Percentiles rank a stretch among this genome's conserved stretches.
Evolutionary conservation across 2,329 filamentous ascomycete species (phyloP).

Genomic region (Fusarium sp.): DNA sequence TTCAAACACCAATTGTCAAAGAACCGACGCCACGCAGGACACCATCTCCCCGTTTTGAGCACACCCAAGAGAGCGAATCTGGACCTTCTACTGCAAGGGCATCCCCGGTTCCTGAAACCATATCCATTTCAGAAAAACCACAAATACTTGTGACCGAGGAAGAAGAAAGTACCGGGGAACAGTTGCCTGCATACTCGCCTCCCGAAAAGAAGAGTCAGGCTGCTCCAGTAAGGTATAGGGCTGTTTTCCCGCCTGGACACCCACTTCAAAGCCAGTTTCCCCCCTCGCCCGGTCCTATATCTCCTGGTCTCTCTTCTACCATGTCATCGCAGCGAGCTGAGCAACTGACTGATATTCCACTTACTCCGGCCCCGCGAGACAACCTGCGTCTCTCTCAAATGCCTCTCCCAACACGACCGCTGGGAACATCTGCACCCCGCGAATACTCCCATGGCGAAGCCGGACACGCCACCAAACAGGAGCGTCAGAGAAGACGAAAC

Average conservation of each 20-base stretch:
- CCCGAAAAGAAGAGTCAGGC: conserved; percentile 51
- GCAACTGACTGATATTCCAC: conserved; percentile 67
- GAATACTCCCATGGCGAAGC: conserved; percentile 55
- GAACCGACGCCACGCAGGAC: conserved; percentile 51
- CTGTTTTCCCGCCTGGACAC: conserved; percentile 67
- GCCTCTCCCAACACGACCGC: conserved; percentile 55
- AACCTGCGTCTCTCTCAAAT: conserved; percentile 30
- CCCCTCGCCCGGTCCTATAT: conserved; percentile 69
- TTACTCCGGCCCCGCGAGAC: conserved; percentile 55
- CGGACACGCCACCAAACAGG: conserved; percentile 57
- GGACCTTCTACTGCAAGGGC: conserved; percentile 36
- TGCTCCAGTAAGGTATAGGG: conserved; percentile 60
- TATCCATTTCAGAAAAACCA: conserved; percentile 50
- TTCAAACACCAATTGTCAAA: conserved; percentile 50
- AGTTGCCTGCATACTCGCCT: conserved; percentile 68
- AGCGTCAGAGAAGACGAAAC: conserved; percentile 63
- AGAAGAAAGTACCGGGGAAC: conserved; percentile 46
- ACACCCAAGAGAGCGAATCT: conserved; percentile 12
- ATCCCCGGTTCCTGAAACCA: conserved; percentile 23
- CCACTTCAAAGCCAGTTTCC: conserved; percentile 59
- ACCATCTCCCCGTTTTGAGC: conserved; percentile 44
- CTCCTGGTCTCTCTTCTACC: conserved; percentile 69
- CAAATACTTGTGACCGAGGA: conserved; percentile 53
- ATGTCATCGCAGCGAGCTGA: conserved; percentile 73
- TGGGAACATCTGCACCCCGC: conserved; percentile 58